Conservation (phyloP, 2,329 filamentous ascomycete species). For the Clathrospora elynae region DNA sequence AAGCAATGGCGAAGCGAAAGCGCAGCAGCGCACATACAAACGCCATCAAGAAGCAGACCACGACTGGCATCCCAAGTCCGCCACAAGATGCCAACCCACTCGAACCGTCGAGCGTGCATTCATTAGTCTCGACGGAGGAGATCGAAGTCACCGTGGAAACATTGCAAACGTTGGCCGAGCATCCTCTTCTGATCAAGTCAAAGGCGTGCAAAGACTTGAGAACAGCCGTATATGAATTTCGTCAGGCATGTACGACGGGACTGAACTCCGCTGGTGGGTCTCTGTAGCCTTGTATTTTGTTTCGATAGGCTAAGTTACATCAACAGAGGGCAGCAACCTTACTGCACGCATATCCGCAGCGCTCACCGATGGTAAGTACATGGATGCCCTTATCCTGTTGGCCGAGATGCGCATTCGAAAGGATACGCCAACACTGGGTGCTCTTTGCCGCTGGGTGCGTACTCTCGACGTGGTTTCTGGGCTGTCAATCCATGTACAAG, state of each 20-base stretch:
- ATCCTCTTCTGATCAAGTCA: slow-evolving; percentile 69
- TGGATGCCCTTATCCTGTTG: slow-evolving; percentile 68
- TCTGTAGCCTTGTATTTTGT: background rate
- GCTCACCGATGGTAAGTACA: slow-evolving; percentile 67
- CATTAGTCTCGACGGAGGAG: slow-evolving; percentile 66
- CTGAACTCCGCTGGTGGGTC: slow-evolving; percentile 60
- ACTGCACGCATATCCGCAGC: slow-evolving; percentile 70
- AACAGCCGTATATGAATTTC: slow-evolving; percentile 70
- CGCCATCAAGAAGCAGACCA: slow-evolving; percentile 30
- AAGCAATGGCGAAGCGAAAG: slow-evolving; percentile 38
- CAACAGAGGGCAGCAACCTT: slow-evolving; percentile 63
- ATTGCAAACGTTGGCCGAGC: slow-evolving; percentile 61
- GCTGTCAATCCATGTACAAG: slow-evolving; percentile 60
- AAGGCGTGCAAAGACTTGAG: slow-evolving; percentile 70
- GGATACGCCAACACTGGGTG: slow-evolving; percentile 69
- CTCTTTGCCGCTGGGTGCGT: slow-evolving; percentile 73
- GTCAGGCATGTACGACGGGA: slow-evolving; percentile 70
- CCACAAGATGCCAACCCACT: slow-evolving; percentile 29
- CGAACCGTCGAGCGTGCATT: slow-evolving; percentile 59
- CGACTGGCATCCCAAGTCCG: slow-evolving; percentile 32
- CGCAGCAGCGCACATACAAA: slow-evolving; percentile 28
- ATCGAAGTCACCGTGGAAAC: slow-evolving; percentile 71
- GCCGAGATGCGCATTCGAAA: slow-evolving; percentile 72
- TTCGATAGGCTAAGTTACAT: slow-evolving; percentile 8
- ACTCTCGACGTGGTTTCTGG: slow-evolving; percentile 72